These are phyloP conservation scores for Chlorella sorokiniana DNA, from an alignment of 139 green algal genomes.

Conservation along the genomic window DNA sequence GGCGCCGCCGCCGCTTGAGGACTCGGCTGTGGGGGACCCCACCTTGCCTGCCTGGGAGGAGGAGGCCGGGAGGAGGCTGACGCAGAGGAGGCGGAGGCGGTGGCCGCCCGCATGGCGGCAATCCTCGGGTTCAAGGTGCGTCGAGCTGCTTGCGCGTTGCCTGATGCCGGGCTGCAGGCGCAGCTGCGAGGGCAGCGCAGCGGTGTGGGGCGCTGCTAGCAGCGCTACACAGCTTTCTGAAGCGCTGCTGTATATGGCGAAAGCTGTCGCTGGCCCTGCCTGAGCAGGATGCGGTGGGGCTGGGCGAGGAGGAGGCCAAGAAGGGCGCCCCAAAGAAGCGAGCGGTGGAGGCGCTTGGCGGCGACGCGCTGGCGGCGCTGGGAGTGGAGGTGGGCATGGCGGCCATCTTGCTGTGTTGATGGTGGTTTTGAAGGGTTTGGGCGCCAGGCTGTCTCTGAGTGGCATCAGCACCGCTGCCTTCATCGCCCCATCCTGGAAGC, in stretches of 20 bases:
- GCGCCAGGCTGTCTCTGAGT: not conserved
- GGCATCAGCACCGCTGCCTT: too few species aligned
- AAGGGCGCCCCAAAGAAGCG: slow-evolving; percentile 9
- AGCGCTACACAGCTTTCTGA: not conserved
- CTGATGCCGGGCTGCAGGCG: not conserved
- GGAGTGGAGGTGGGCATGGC: not conserved
- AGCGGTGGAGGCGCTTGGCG: not conserved
- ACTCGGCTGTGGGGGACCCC: not conserved
- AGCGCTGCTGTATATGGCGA: too few species aligned
- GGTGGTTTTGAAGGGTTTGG: not conserved
- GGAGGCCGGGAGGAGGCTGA: not conserved
- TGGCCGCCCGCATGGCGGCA: not conserved
- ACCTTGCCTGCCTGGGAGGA: slow-evolving; percentile 15
- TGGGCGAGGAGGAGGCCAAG: slow-evolving; percentile 14
- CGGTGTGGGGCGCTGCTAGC: not conserved
- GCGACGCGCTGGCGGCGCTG: slow-evolving; percentile 2
- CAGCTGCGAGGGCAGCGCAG: too few species aligned
- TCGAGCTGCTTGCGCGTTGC: not conserved
- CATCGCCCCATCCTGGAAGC: too few species aligned
- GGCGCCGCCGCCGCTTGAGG: slow-evolving; percentile 19
- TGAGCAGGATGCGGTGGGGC: not conserved
- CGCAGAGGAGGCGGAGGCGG: not conserved
- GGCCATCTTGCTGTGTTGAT: not conserved
- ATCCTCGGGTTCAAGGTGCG: not conserved
- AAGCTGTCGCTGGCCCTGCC: not conserved